Evolutionary conservation across 2,329 filamentous ascomycete species (phyloP).

Genomic region (Penicillium sp.): DNA sequence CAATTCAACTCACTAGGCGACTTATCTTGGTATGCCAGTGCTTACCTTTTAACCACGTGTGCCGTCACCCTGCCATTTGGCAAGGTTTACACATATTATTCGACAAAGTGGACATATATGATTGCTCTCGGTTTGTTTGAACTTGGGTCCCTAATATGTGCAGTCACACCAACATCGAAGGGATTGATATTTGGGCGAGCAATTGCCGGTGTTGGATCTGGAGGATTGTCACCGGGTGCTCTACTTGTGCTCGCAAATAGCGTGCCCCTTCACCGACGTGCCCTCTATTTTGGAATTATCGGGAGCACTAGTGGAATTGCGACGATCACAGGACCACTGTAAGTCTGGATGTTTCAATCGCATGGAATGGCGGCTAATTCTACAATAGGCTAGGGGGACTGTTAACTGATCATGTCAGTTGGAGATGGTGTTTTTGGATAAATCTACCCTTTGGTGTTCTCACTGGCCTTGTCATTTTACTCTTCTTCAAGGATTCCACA

Average conservation of each 20-base stretch:
- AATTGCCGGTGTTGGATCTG: slow-evolving; percentile 41
- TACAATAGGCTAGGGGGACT: slow-evolving; percentile 41
- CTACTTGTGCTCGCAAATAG: slow-evolving; percentile 42
- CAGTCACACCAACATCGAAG: slow-evolving; percentile 37
- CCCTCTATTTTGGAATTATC: slow-evolving; percentile 42
- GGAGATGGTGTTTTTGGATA: slow-evolving; percentile 47
- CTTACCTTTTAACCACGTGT: slow-evolving; percentile 45
- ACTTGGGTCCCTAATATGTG: slow-evolving; percentile 42
- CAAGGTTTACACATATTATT: slow-evolving; percentile 45
- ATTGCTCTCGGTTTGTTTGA: slow-evolving; percentile 42
- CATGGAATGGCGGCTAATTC: background rate
- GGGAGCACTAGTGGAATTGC: slow-evolving; percentile 46
- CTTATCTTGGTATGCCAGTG: slow-evolving; percentile 50
- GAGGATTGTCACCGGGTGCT: slow-evolving; percentile 42
- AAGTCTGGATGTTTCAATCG: background rate
- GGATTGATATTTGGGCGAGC: slow-evolving; percentile 43
- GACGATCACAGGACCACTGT: slow-evolving; percentile 43
- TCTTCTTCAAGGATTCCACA: slow-evolving; percentile 31
- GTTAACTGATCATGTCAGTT: slow-evolving; percentile 42
- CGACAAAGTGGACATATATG: slow-evolving; percentile 45
- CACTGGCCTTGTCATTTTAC: slow-evolving; percentile 32
- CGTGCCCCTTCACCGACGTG: slow-evolving; percentile 40
- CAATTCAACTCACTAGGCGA: slow-evolving; percentile 48
- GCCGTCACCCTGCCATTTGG: slow-evolving; percentile 46
- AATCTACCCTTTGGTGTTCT: slow-evolving; percentile 38